Percentiles rank a stretch among this genome's conserved stretches.
phyloP scores from a whole-genome alignment of 1,284 basidiomycete species.

The Malassezia cuniculi region DNA sequence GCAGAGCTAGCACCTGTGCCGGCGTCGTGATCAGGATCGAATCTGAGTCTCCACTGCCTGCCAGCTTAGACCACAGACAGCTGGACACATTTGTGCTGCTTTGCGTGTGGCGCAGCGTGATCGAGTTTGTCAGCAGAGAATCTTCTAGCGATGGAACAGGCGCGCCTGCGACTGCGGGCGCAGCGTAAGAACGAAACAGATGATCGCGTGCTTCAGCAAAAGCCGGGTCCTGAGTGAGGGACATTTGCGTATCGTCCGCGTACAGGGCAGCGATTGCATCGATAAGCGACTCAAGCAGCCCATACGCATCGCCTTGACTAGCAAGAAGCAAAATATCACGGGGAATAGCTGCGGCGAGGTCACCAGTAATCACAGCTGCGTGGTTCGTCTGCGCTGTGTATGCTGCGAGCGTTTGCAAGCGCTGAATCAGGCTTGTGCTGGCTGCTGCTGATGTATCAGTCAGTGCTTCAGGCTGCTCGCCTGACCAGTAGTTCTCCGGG shows the following conservation, averaged over 20 bases:
- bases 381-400: constrained; percentile 1
- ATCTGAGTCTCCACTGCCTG: constrained; percentile 1
- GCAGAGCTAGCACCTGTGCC: constrained; percentile 6
- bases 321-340: constrained; percentile 1
- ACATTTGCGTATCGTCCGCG: no score
- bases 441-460: no score
- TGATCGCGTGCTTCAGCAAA: no score
- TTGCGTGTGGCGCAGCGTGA: constrained; percentile 8
- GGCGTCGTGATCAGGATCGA: constrained; percentile 10
- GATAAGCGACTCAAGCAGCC: no score
- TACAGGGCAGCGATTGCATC: no score
- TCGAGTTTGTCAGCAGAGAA: constrained; percentile 6
- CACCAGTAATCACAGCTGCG: constrained; percentile 8
- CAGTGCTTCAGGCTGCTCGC: no score
- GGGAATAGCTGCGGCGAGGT: constrained; percentile 3
- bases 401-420: constrained; percentile 7
- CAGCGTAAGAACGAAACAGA: constrained; percentile 8
- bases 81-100: constrained; percentile 1
- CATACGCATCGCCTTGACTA: not conserved
- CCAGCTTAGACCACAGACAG: constrained; percentile 5
- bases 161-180: not conserved
- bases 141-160: no score
- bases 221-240: no score
- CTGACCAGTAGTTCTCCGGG: no score
- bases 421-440: constrained; percentile 9